These are phyloP conservation scores for Ramularia collo-cygni DNA, from an alignment of 2,329 filamentous ascomycete genomes.

Conservation along the genomic window DNA sequence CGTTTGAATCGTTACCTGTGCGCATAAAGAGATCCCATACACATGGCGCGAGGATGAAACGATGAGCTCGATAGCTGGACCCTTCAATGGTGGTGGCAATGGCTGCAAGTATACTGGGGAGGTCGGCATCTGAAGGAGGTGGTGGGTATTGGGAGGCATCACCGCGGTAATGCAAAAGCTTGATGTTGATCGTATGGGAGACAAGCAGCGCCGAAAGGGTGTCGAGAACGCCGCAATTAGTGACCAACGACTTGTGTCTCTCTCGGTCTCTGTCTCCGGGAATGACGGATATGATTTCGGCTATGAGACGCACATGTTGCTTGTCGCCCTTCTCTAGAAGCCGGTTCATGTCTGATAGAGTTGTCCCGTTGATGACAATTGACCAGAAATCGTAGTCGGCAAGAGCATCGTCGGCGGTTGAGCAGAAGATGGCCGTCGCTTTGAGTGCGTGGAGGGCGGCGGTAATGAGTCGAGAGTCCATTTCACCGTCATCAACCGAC, in stretches of 20 bases:
- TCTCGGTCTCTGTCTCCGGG: constrained; percentile 54
- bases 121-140: constrained; percentile 49
- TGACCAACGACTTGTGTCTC: constrained; percentile 62
- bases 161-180: constrained; percentile 22
- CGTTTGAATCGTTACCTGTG: constrained; percentile 13
- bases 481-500: constrained; percentile 46
- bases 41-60: constrained; percentile 46
- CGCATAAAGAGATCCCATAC: constrained; percentile 25
- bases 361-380: constrained; percentile 55
- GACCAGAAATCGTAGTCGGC: constrained; percentile 16
- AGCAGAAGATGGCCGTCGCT: constrained; percentile 60
- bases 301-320: constrained; percentile 55
- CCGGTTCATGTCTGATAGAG: constrained; percentile 55
- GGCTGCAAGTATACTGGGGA: constrained; percentile 69
- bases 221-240: constrained; percentile 68
- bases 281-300: constrained; percentile 52
- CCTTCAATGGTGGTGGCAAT: constrained; percentile 69
- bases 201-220: constrained; percentile 66
- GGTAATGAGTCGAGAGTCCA: constrained; percentile 58
- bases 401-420: constrained; percentile 5
- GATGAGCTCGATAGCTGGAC: constrained; percentile 70
- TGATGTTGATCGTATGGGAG: constrained; percentile 45
- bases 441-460: constrained; percentile 69
- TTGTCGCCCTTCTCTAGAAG: constrained; percentile 59
- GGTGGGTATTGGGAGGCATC: constrained; percentile 35